Evolutionary conservation across 768 basidiomycete species (phyloP), one percentile per base, ranked within the genome.

Genomic region (Zangia roseola): DNA sequence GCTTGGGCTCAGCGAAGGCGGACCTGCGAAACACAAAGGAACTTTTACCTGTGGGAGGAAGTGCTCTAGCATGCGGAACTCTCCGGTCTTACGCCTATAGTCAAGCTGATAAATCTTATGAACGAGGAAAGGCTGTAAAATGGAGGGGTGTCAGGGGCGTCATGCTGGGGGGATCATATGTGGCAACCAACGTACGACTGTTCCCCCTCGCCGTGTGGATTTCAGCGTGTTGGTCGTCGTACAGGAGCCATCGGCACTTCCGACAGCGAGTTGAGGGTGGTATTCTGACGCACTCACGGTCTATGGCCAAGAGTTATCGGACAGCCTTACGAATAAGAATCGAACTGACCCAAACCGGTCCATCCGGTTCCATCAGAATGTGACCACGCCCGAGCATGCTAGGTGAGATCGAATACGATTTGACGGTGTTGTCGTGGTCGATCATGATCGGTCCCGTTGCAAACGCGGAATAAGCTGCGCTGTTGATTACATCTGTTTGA

Each of bases 81-180:
- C 82, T 19, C 81, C 80, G 0, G 80, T 80, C 7, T 76, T 80
- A 34, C 86, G 82, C 57, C 83, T 92, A 59, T 90, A 92, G 67
- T 98, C 95, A 44, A 98, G 76, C 61, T 90, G 88, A 59, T 82
- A 97, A 16, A 95, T 75, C 65, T 82, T 84, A 64, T 90, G 85
- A 14, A 83, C 74, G 53, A 91, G 82, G 59, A 88, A 86, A 0
- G 88, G 86, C 86, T 91, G 41, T 8, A 4, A 16, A 45, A 19
- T 8, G 26, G 41, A 35, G 39, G 47, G 1, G 19, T 14, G 31
- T 46, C 45, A 54, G 20, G 6, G 5, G 13, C 21, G 19, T n/a
- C 33, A 24, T 8, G n/a, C 5, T 13, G 30, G 8, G 2, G 13
- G 14, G 14, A 13, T 2, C 2, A 13, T 4, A 13, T n/a, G 17